Evolutionary conservation across 768 basidiomycete genomes (phyloP), one percentile per base, ranked within the genome.

Genomic region (Tricholoma bakamatsutake): DNA sequence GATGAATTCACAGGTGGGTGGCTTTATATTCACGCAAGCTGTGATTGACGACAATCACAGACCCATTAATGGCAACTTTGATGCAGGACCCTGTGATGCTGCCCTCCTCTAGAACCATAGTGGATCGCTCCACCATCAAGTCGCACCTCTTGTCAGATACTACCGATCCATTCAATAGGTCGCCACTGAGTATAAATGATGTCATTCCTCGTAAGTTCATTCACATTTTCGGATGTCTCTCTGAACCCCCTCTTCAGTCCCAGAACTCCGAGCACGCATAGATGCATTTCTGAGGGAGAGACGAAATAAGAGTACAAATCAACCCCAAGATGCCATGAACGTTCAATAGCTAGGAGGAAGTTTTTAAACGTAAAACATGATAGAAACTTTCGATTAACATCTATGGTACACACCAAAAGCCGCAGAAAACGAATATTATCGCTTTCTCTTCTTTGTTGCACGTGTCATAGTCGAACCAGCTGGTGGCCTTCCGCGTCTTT

Each of bases 51-150:
- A 46, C 17, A 53, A 8, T 31, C 30, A 17, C 15, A 95, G 93
- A 95, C 69, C 93, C 91, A 1, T 76, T 97, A 59, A 92, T 95
- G 84, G 87, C 80, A 64, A 89, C 90, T 4, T 66, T 99, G 53
- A 99, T 99, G 97, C 86, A 84, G 53, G 93, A 99, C 68, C 97
- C 97, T 3, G 95, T 98, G 55, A 81, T 83, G 30, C 69, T 99
- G 31, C 97, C 97, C 0, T 85, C 88, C 0, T 98, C 95, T 2
- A 78, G 76, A 52, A 74, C 82, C 0, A 79, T 90, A 33, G 68
- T 99, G 42, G 97, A 99, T 69, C 83, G 90, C 21, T 78, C 88
- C 1, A 98, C 95, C 2, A 98, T 99, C 76, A 96, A 96, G 64
- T 89, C 93, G 1, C 94, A 97, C 68, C 73, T 98, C 34, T 75